phyloP scores from a whole-genome alignment of 2,329 filamentous ascomycete genomes.

The Ascochyta clinopodiicola region DNA sequence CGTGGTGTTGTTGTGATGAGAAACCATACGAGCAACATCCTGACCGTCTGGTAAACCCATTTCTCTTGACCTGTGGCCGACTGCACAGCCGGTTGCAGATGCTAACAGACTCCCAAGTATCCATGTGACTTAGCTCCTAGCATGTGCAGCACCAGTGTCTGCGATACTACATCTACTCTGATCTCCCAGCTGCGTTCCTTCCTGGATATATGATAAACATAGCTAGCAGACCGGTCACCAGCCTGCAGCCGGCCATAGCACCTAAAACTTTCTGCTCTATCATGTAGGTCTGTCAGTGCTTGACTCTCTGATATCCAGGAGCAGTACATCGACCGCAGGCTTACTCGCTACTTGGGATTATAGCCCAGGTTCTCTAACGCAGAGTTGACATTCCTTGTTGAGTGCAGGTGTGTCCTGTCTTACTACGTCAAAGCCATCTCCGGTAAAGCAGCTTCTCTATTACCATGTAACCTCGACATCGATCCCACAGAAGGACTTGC shows the following conservation, averaged over 20 bases:
- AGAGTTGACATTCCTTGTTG: neutral
- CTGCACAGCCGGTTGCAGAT: neutral
- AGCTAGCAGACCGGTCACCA: neutral
- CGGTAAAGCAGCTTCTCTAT: too few species aligned
- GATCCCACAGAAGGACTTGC: too few species aligned
- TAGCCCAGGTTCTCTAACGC: neutral
- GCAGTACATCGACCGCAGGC: neutral
- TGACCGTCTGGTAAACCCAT: neutral
- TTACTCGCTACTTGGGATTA: neutral
- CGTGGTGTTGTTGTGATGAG: neutral
- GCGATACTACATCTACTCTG: neutral
- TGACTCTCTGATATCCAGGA: neutral
- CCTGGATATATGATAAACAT: neutral
- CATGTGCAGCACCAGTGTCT: neutral
- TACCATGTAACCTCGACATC: too few species aligned
- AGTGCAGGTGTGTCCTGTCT: neutral
- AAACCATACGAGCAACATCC: neutral
- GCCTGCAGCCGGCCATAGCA: neutral
- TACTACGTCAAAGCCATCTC: neutral
- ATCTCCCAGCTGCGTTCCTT: neutral
- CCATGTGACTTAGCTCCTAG: neutral
- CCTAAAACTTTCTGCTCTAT: neutral
- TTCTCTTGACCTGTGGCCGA: too few species aligned
- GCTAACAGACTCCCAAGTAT: neutral
- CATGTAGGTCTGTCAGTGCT: neutral